Base-by-base conservation (phyloP, 176 grass and related monocot genomes). In the Carex cristatella region DNA sequence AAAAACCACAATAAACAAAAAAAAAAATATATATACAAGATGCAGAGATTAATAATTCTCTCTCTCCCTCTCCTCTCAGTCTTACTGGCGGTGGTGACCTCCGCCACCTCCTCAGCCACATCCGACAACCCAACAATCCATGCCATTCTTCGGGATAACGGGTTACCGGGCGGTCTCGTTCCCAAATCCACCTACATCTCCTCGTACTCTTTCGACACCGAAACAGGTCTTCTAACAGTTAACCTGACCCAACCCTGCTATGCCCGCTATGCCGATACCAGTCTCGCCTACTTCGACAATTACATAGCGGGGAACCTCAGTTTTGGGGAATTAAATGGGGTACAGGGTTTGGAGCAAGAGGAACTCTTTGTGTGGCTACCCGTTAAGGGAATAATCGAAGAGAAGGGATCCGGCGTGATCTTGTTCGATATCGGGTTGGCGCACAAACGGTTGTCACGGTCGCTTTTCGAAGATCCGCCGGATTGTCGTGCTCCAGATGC, bases 321-420 rank as follows among this genome's bases (percentile, higher is more conserved):
- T 85, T 85, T 78, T 57, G 92, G 95, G 49, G 87, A 89, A 60
- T 91, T 98, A 30, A 81, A 83, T 61, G 82, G 87, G 65, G 93
- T 94, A 19, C 84, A 93, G 79, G 95, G 95, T 0, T 87, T 94
- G 13, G 66, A 88, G 6, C 95, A 98, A 81, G 89, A 98, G 89
- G 95, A 98, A 88, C 92, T 98, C 62, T 98, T 98, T 84, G 72
- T 98, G 10, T 98, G 95, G 95, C 82, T 98, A 35, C 95, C 95
- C 28, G 95, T 98, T 28, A 98, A 98, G 91, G 95, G 95, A 69
- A 94, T 98, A 61, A 89, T 97, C 42, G 16, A 87, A 84, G 82
- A 88, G 32, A 72, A 84, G 8, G 32, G 77, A 60, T 87, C 95
- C 2, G 95, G 95, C 23, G 92, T 94, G 73, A 91, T 98, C 77